Evolutionary conservation across 768 basidiomycete species (phyloP).

Genomic region (Lactarius trivialis): DNA sequence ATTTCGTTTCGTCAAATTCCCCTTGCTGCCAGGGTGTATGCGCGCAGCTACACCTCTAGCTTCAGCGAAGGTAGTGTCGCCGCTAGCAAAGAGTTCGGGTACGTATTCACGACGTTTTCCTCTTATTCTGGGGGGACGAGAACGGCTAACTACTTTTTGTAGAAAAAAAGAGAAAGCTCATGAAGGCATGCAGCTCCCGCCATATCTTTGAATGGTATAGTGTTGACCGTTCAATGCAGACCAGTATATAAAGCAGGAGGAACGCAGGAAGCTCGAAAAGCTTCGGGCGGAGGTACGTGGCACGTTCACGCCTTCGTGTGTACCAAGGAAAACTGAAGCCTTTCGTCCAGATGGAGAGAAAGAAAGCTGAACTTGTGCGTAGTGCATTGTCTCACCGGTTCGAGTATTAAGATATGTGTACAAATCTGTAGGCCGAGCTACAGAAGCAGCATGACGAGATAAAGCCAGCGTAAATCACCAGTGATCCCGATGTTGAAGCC

Average conservation of each 20-base stretch:
- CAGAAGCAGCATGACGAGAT: conserved; percentile 28
- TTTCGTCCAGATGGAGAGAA: conserved; percentile 27
- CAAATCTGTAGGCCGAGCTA: conserved; percentile 27
- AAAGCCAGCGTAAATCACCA: background rate
- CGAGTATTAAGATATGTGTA: background rate
- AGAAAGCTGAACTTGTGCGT: conserved; percentile 31
- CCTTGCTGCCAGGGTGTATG: conserved; percentile 30
- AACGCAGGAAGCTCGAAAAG: conserved; percentile 51
- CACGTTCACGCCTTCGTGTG: background rate
- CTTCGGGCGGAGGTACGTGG: conserved; percentile 47
- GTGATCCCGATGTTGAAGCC: background rate
- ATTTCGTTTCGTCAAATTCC: conserved; percentile 39
- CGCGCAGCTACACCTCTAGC: conserved; percentile 34
- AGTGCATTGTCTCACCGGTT: background rate
- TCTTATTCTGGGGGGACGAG: conserved; percentile 17
- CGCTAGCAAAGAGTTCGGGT: conserved; percentile 59
- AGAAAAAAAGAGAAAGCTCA: conserved; percentile 73
- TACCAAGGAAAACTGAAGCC: background rate
- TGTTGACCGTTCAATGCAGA: conserved; percentile 35
- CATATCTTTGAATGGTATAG: background rate
- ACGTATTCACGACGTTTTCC: conserved; percentile 19
- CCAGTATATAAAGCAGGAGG: conserved; percentile 56
- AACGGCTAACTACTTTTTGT: conserved; percentile 8
- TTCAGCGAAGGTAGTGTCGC: conserved; percentile 52
- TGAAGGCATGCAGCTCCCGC: conserved; percentile 40